A percentile compares a stretch with the other conserved stretches of the same genome.
Evolutionary conservation across 495 filamentous ascomycete species (phyloP).

Genomic region (Aspergillus funiculosus): DNA sequence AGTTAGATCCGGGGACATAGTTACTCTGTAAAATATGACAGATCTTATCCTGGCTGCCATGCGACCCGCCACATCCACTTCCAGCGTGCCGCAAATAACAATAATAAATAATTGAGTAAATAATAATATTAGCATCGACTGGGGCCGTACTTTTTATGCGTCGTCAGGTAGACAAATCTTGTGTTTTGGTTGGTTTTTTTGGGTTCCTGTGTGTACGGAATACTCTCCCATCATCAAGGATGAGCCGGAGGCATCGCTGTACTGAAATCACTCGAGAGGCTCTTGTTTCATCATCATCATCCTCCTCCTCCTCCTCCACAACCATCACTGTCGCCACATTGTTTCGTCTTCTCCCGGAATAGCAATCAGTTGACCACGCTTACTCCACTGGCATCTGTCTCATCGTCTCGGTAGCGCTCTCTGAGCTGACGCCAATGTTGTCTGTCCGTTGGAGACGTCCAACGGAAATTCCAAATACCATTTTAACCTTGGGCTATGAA

Average conservation of each 20-base stretch:
- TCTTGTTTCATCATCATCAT: not conserved
- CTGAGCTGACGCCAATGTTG: constrained; percentile 3
- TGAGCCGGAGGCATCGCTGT: too few species aligned
- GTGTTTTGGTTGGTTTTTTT: not conserved
- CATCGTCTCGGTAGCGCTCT: constrained; percentile 6
- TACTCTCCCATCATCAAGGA: too few species aligned
- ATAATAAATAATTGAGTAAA: constrained; percentile 6
- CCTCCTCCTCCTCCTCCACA: not conserved
- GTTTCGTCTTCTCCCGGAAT: not conserved
- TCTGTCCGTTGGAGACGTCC: constrained; percentile 16
- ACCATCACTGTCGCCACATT: not conserved
- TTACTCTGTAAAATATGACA: constrained; percentile 45
- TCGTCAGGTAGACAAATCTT: not conserved
- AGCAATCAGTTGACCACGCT: not conserved
- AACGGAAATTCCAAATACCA: constrained; percentile 17
- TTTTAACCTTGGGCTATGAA: not conserved
- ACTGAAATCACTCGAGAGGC: too few species aligned
- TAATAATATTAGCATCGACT: too few species aligned
- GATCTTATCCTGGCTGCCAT: constrained; percentile 27
- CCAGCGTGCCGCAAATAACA: not conserved
- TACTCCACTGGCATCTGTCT: constrained; percentile 6
- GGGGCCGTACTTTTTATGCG: constrained; percentile 1
- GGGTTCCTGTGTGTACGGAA: not conserved
- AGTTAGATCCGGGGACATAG: constrained; percentile 19
- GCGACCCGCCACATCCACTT: constrained; percentile 11